Percentiles rank a stretch among this genome's conserved stretches.
Evolutionary conservation across 441 rosid species (phyloP).

Genomic region (Isatis lusitanica): DNA sequence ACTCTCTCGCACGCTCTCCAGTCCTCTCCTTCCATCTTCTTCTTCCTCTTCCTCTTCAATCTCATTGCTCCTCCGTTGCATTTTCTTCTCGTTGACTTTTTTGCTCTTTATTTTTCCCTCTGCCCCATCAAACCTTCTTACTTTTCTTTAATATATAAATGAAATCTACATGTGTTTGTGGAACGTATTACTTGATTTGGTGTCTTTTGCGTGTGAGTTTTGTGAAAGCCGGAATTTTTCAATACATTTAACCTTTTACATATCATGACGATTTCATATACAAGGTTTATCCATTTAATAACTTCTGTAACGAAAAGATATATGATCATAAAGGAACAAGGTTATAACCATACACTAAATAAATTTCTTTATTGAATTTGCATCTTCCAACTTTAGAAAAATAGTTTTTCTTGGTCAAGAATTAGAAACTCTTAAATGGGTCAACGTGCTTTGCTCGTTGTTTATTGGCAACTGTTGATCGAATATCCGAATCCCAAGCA

Average conservation of each 20-base stretch:
- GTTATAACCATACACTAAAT: background rate
- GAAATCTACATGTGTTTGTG: conserved; percentile 2
- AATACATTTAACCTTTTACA: conserved; percentile 17
- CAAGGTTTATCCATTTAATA: conserved; percentile 13
- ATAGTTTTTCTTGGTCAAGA: conserved; percentile 7
- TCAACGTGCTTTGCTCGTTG: conserved; percentile 27
- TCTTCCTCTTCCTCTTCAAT: conserved; percentile 33
- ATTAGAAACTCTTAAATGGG: conserved; percentile 4
- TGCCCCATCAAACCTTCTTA: conserved; percentile 3
- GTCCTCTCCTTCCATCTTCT: conserved; percentile 29
- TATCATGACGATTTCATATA: conserved; percentile 22
- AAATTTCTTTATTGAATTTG: background rate
- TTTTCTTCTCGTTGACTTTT: conserved; percentile 35
- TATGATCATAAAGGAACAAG: background rate
- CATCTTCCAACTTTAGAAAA: conserved; percentile 9
- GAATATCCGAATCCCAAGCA: conserved; percentile 33
- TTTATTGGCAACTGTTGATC: conserved; percentile 12
- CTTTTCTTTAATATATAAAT: conserved; percentile 18
- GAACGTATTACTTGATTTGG: conserved; percentile 17
- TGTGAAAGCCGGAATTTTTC: conserved; percentile 29
- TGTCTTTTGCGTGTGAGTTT: conserved; percentile 27
- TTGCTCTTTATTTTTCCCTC: background rate
- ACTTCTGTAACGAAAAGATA: background rate
- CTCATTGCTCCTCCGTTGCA: conserved; percentile 35
- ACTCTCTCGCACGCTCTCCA: conserved; percentile 34